Percentiles rank a stretch among this genome's conserved stretches.
phyloP scores from a whole-genome alignment of 2,329 filamentous ascomycete genomes.

The Colletotrichum karsti region DNA sequence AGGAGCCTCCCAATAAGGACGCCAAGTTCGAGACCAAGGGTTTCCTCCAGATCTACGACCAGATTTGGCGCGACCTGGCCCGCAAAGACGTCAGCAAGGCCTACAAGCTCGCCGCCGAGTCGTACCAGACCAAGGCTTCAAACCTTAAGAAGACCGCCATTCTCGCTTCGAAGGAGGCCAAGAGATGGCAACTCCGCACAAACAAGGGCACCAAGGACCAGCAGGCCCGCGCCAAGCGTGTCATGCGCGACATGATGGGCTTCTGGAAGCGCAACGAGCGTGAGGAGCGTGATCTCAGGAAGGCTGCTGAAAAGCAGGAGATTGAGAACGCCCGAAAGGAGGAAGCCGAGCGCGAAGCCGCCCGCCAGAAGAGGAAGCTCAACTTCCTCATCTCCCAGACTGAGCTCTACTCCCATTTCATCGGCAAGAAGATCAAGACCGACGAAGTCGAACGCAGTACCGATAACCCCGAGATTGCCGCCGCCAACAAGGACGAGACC shows the following conservation, averaged over 20 bases:
- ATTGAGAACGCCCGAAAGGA: constrained; percentile 96
- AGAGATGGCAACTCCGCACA: constrained; percentile 95
- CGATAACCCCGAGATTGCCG: constrained; percentile 78
- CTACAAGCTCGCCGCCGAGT: constrained; percentile 86
- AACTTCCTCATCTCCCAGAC: constrained; percentile 99
- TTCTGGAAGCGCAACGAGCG: constrained; percentile 99
- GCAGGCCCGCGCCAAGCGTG: constrained; percentile 94
- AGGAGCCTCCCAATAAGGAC: constrained; percentile 63
- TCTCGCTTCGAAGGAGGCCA: constrained; percentile 94
- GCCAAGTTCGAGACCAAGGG: constrained; percentile 85
- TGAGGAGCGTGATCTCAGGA: constrained; percentile 93
- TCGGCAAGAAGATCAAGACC: constrained; percentile 99
- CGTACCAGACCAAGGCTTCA: constrained; percentile 86
- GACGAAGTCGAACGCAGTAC: constrained; percentile 92
- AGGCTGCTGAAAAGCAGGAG: constrained; percentile 94
- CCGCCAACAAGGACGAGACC: constrained; percentile 55
- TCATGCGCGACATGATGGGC: constrained; percentile 99
- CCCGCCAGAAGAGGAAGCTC: constrained; percentile 96
- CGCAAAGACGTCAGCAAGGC: constrained; percentile 95
- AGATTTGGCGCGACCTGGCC: constrained; percentile 95
- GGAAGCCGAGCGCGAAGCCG: constrained; percentile 96
- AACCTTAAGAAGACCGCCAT: constrained; percentile 98
- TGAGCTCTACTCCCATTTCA: constrained; percentile 98
- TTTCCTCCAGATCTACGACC: constrained; percentile 96
- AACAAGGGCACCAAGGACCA: constrained; percentile 99